Base-by-base conservation (phyloP, 75 land plant genomes). In the Pseudotsuga menziesii region DNA sequence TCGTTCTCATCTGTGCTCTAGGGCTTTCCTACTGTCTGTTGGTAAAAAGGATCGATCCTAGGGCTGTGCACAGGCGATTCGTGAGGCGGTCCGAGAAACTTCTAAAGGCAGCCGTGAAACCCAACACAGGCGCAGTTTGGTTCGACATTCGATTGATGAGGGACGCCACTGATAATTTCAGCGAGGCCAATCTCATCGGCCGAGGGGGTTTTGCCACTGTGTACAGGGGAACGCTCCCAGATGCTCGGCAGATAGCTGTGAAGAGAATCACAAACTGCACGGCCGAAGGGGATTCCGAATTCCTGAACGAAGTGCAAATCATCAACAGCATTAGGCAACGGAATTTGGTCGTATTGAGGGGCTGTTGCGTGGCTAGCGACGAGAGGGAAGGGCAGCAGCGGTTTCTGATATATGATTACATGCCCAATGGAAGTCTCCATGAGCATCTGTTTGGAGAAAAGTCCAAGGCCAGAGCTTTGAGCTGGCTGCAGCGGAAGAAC, bases 201-300 rank as follows among this genome's bases (percentile, higher is more conserved):
- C 61, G 44, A 60, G 92, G 90, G 11, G 94, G 92, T 4, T 88
- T 66, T 60, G 90, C 88, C 13, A 88, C 85, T 75, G 90, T 88
- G 26, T 88, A 86, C 78, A 84, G 75, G 52, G 92, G 94, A 12
- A 60, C 78, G 12, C 74, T 88, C 26, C n/a, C 54, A 1, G 83
- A 84, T 73, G 89, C 85, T n/a, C 44, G 82, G 3, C 91, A 81
- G 67, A 85, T 93, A 17, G 98, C 98, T 0, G 76, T 93, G 56
- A 95, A 95, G 84, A 78, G 98, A 76, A 92, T 94, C 81, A 94
- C 90, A 89, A 93, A 92, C 57, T 90, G 91, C 74, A 81, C 93
- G 8, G 77, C 91, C 3, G 83, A 93, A 0, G 98, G 98, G 14
- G 95, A 94, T 70, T 83, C 78, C 4, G 85, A 76, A 58, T 94